Evolutionary conservation across 2,329 filamentous ascomycete genomes (phyloP), one percentile per base, ranked within the genome.

Genomic region (Stagonosporopsis vannaccii): DNA sequence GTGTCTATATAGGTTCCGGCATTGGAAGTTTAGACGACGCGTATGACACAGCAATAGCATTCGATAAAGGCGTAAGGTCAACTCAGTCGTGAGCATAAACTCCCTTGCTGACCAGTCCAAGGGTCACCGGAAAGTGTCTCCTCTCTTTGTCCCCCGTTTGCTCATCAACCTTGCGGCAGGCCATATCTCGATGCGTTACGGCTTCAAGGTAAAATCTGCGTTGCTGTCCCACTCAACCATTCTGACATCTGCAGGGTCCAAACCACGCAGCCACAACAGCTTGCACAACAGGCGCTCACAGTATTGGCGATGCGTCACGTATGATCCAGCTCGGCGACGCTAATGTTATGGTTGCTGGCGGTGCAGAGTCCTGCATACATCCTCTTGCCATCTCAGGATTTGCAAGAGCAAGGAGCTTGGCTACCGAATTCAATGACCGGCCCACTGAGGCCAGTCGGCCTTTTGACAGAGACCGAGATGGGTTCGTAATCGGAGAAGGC

Each of bases 141-240:
- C 95, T 1, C 80, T 97, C 3, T 98, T 99, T 71, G 92, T 98
- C 7, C 95, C 95, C 6, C 90, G 91, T 65, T 87, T 98, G 7
- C 83, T 99, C 45, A 97, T 96, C 78, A 99, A 99, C 74, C 85
- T 99, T 64, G 95, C 91, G 0, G 95, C 95, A 9, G 95, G 95
- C 0, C 94, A 98, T 73, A 87, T 98, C 33, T 94, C 94, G 23
- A 98, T 99, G 88, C 90, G 87, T 66, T 88, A 95, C 77, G 91
- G 92, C 17, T 90, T 99, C 70, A 86, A 83, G 70, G 83, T 84
- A 70, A 17, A 9, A 19, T 7, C 12, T 15, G 9, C 4, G 2
- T 1, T 23, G 1, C 22, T 20, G 12, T 26, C 20, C 12, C 6
- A 2, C 9, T 30, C 6, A 3, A 17, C 3, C 6, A 33, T 17